Conservation (phyloP, 2,329 filamentous ascomycete species). For the Colletotrichum australisinense region DNA sequence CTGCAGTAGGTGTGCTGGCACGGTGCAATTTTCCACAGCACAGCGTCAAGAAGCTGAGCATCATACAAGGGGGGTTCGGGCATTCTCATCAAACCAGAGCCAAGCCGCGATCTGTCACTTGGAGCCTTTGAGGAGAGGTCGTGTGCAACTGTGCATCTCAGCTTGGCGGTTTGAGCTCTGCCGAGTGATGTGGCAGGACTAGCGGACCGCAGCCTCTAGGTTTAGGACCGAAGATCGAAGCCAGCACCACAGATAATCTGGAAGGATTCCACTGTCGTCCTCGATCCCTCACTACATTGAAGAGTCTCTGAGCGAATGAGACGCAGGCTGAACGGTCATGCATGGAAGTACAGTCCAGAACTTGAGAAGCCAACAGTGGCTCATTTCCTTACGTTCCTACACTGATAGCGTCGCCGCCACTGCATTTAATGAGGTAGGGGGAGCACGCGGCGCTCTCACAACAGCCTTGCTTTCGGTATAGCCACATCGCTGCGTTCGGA, state of each 20-base stretch:
- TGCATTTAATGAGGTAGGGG: constrained; percentile 1
- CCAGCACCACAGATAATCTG: constrained; percentile 5
- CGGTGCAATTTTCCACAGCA: neutral
- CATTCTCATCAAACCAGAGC: constrained; percentile 4
- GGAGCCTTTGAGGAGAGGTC: neutral
- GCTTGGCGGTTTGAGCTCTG: constrained; percentile 30
- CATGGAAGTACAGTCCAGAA: constrained; percentile 27
- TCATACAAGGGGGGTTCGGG: neutral
- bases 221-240: neutral
- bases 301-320: neutral
- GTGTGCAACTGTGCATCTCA: constrained; percentile 22
- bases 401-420: constrained; percentile 20
- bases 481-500: constrained; percentile 10
- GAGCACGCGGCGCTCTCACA: constrained; percentile 8
- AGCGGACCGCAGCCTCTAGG: constrained; percentile 4
- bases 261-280: constrained; percentile 15
- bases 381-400: constrained; percentile 27
- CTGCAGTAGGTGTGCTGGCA: neutral
- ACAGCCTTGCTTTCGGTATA: neutral
- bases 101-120: constrained; percentile 22
- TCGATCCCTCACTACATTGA: neutral
- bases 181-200: constrained; percentile 20
- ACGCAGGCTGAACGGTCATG: constrained; percentile 28
- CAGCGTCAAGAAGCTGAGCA: neutral
- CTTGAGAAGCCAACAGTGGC: neutral